Conservation (phyloP, 805 yeast species). For the Saccharomycopsis capsularis region DNA sequence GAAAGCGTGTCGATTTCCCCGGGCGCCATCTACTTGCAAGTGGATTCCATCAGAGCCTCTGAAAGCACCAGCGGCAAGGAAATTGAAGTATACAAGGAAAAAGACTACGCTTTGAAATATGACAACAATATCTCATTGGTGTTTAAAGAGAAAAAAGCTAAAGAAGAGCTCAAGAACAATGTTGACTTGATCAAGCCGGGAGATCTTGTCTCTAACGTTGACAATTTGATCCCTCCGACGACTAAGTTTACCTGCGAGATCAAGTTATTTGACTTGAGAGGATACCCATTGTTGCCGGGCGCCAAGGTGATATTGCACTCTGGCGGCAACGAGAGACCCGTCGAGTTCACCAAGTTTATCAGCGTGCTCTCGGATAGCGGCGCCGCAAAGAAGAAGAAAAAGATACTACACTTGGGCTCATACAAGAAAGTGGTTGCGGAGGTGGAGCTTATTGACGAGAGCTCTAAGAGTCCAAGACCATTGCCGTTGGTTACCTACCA, state of each 20-base stretch:
- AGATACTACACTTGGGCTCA: conserved; percentile 49
- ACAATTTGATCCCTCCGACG: conserved; percentile 40
- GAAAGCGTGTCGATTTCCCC: conserved; percentile 58
- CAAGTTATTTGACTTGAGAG: conserved; percentile 54
- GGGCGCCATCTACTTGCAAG: conserved; percentile 30
- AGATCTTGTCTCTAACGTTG: conserved; percentile 53
- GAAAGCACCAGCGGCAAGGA: conserved; percentile 17
- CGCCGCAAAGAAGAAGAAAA: conserved; percentile 34
- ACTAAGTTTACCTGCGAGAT: conserved; percentile 49
- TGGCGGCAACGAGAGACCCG: conserved; percentile 67
- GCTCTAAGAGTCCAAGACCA: conserved; percentile 25
- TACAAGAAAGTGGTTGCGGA: conserved; percentile 54
- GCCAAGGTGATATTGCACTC: conserved; percentile 71
- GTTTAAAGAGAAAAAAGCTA: conserved; percentile 17
- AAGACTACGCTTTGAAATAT: conserved; percentile 16
- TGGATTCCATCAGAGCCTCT: conserved; percentile 14
- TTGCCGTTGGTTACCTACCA: conserved; percentile 47
- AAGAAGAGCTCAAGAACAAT: conserved; percentile 27
- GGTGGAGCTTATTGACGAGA: conserved; percentile 40
- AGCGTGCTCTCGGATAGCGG: conserved; percentile 23
- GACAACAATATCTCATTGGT: conserved; percentile 21
- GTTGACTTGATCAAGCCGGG: conserved; percentile 49
- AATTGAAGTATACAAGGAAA: conserved; percentile 14
- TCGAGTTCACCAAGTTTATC: conserved; percentile 47
- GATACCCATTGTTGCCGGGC: conserved; percentile 72